Percentiles rank a stretch among this genome's conserved stretches.
Evolutionary conservation across 768 basidiomycete genomes (phyloP).

Genomic region (Suillus weaverae): DNA sequence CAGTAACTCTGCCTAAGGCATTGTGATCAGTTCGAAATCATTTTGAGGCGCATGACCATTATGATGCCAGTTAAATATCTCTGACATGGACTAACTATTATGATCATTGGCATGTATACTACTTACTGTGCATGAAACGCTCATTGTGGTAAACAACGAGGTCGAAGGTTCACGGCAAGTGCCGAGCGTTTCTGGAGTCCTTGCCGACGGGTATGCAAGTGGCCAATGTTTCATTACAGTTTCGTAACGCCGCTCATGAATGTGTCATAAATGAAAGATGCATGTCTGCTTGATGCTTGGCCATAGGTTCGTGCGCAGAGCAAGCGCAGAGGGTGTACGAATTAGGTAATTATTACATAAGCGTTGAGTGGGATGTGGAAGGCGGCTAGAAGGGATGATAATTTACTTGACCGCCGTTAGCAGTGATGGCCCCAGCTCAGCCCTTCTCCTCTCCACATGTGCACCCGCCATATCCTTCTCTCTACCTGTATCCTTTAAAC

Average conservation of each 20-base stretch:
- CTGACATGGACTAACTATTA: too few relatives aligned
- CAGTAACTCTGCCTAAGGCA: too few relatives aligned
- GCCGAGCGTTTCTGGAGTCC: too few relatives aligned
- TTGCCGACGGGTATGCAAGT: too few relatives aligned
- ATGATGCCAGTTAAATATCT: too few relatives aligned
- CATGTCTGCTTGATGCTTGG: neutral
- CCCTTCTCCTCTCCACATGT: slow-evolving; percentile 32
- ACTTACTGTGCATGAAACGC: too few relatives aligned
- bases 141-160: too few relatives aligned
- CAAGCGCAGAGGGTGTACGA: neutral
- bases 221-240: neutral
- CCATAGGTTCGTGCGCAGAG: slow-evolving; percentile 1
- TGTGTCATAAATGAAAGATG: neutral
- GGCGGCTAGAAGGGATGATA: slow-evolving; percentile 4
- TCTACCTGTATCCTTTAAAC: slow-evolving; percentile 87
- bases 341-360: slow-evolving; percentile 4
- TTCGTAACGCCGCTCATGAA: neutral
- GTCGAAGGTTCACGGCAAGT: too few relatives aligned
- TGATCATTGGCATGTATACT: too few relatives aligned
- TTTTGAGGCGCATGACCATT: too few relatives aligned
- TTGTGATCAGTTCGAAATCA: too few relatives aligned
- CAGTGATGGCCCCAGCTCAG: slow-evolving; percentile 33
- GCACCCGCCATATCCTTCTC: slow-evolving; percentile 38
- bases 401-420: slow-evolving; percentile 8
- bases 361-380: slow-evolving; percentile 2